Base-by-base conservation (phyloP, 495 filamentous ascomycete species). In the Penicillium chermesinum region DNA sequence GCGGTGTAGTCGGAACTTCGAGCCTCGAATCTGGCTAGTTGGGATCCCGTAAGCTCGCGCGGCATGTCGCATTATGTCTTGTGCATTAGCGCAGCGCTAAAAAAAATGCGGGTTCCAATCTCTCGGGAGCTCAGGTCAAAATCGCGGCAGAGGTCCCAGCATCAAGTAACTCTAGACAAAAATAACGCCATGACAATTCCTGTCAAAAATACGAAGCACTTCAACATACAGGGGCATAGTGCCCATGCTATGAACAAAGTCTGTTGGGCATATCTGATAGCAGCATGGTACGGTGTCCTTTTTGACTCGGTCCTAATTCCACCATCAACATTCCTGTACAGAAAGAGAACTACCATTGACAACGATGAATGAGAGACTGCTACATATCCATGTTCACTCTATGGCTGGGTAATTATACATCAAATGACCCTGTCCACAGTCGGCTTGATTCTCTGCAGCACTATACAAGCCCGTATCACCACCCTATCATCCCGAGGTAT, bases 1-100 rank as follows among this genome's bases (percentile, higher is more conserved):
- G 25, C 25, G 38, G 22, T 43, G 41, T 43, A 32, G 40, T 43
- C 40, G 12, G 40, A 43, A 43, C 40, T 43, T 43, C 22, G 40
- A 43, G 40, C 40, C 15, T 40, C 38, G 40, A 43, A 43, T 42
- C 13, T 42, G 40, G 40, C 40, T 43, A 41, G 38, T 41, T 41
- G 8, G 39, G 19, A 41, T 41, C 39, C 39, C 39, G 39, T 5
- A 41, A 18, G 38, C 18, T 41, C 38, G 38, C 38, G 38, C 38
- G 15, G 38, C 38, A 41, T 41, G 38, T 41, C 38, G 38, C 38
- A 41, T 21, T 41, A 41, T 41, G 38, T 41, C 38, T 41, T 21
- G 17, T 41, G 38, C 38, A 41, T 21, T 22, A 41, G 38, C 38
- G 38, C 38, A 41, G 38, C 38, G 38, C 38, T 41, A 41, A 41